Conservation (phyloP, 306 rosid species). For the Malus sieversii region DNA sequence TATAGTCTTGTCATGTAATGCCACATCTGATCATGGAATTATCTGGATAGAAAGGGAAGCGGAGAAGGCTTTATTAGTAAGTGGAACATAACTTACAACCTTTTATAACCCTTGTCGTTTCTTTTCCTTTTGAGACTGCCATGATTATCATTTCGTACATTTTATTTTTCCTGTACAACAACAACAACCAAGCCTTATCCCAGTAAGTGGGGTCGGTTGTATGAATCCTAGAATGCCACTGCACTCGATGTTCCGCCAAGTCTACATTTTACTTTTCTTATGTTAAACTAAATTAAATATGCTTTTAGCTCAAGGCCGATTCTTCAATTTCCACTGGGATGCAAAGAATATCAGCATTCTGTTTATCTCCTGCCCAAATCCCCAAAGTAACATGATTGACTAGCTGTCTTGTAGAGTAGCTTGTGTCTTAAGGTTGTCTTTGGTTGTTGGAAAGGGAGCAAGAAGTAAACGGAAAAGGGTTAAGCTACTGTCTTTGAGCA, state of each 20-base stretch:
- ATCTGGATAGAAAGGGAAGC: conserved; percentile 91
- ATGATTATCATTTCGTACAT: neutral
- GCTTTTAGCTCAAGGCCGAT: neutral
- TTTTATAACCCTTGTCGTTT: neutral
- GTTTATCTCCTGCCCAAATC: neutral
- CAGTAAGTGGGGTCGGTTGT: too few species aligned
- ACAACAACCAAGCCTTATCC: too few species aligned
- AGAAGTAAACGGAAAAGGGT: neutral
- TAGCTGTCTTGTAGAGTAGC: neutral
- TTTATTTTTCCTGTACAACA: too few species aligned
- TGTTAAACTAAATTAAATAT: neutral
- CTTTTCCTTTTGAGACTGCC: neutral
- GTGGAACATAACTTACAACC: conserved; percentile 14
- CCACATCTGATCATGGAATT: conserved; percentile 82
- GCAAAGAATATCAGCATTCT: neutral
- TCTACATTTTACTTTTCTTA: neutral
- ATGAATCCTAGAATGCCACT: neutral
- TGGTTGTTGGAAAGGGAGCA: neutral
- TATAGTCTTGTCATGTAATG: conserved; percentile 84
- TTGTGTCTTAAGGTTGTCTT: neutral
- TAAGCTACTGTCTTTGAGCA: neutral
- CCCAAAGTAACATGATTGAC: neutral
- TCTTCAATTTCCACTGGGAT: neutral
- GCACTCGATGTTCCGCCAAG: too few species aligned
- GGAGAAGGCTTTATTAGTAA: conserved; percentile 82